These are phyloP conservation scores for barley (Hordeum vulgare) DNA, from an alignment of 176 grass and related monocot genomes.

Conservation along the genomic window DNA sequence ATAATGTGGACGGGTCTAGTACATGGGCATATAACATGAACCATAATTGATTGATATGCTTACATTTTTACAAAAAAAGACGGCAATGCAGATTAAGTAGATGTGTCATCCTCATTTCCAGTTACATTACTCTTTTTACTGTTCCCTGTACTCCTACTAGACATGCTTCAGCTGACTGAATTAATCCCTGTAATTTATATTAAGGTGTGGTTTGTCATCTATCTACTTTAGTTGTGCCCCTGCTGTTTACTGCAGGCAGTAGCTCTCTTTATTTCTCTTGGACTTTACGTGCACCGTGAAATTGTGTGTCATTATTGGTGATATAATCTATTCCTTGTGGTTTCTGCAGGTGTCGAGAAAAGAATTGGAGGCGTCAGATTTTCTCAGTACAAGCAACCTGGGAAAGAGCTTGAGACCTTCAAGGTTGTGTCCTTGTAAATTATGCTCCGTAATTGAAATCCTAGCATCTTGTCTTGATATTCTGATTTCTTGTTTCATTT, in stretches of 20 bases:
- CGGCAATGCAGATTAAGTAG: not conserved
- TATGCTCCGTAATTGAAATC: not conserved
- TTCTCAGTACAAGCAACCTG: slow-evolving; percentile 6
- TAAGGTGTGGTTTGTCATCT: not conserved
- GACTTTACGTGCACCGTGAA: too few species aligned
- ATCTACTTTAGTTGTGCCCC: not conserved
- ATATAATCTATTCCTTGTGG: not conserved
- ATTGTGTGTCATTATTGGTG: too few species aligned
- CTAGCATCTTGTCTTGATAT: not conserved
- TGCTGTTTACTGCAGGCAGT: not conserved
- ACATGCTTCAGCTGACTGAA: not conserved
- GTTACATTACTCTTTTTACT: not conserved
- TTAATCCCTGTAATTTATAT: not conserved
- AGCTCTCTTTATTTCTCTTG: not conserved
- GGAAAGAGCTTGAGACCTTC: slow-evolving; percentile 22
- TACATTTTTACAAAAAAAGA: not conserved
- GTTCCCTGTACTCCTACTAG: not conserved
- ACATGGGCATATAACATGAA: not conserved
- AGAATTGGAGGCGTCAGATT: slow-evolving; percentile 27
- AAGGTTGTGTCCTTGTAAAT: slow-evolving; percentile 32
- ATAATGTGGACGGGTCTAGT: not conserved
- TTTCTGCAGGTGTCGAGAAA: slow-evolving; percentile 39
- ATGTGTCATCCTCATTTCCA: not conserved
- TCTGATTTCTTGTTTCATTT: not conserved
- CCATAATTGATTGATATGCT: not conserved